Percentiles rank a stretch among this genome's conserved stretches.
Evolutionary conservation across 1,139 yeast species (phyloP).

Genomic region (Nakaseomyces uthaithaninus): DNA sequence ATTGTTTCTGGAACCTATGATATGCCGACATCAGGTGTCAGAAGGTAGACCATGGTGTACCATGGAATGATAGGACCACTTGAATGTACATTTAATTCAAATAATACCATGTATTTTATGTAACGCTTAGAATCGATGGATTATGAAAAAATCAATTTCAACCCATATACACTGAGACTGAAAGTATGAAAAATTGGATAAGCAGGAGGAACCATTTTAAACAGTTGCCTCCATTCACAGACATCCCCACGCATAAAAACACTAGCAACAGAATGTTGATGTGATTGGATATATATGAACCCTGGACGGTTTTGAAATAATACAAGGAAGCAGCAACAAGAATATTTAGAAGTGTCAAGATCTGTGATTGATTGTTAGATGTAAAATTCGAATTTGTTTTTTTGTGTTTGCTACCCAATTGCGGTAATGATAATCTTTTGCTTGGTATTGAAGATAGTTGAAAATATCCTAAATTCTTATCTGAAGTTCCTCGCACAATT

Average conservation of each 20-base stretch:
- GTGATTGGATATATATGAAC: neutral
- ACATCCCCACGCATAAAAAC: neutral
- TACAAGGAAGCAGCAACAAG: neutral
- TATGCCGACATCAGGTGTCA: conserved; percentile 63
- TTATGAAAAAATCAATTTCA: neutral
- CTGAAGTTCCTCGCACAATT: no score
- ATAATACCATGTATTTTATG: neutral
- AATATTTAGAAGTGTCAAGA: neutral
- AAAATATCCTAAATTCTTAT: neutral
- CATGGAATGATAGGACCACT: conserved; percentile 18
- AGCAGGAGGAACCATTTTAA: neutral
- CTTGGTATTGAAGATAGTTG: neutral
- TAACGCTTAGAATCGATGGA: no score
- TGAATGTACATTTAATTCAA: neutral
- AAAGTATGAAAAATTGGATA: neutral
- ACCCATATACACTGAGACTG: neutral
- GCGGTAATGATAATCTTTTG: neutral
- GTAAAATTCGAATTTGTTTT: neutral
- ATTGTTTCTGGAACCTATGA: conserved; percentile 58
- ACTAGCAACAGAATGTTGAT: neutral
- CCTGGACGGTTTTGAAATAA: neutral
- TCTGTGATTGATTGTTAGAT: neutral
- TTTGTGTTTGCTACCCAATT: neutral
- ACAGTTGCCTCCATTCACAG: neutral
- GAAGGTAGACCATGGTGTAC: conserved; percentile 62